Base-by-base conservation (phyloP, 139 green algal species). In the Volvox africanus region DNA sequence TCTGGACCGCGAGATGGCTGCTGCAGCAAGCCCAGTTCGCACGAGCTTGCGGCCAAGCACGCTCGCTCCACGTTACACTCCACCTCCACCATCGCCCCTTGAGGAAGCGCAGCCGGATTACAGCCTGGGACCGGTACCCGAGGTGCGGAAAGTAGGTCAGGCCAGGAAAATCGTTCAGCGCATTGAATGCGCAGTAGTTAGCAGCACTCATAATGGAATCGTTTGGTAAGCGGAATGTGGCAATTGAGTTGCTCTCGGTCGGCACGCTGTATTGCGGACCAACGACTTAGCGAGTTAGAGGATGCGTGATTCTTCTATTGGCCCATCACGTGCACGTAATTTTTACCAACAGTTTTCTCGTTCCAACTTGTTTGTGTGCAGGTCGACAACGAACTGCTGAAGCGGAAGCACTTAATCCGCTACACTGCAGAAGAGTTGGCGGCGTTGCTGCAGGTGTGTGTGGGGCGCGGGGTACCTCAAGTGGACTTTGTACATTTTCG, bases 351-450 rank as follows among this genome's bases (percentile, higher is more conserved):
- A 55, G 9, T 55, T 55, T 55, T 9, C 44, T 9, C 44, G 9
- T 55, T 55, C 44, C 44, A 9, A 14, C 9, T 55, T 55, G 44
- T 55, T 73, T 79, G 0, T 12, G 1, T 30, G 36, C 76, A 94
- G 92, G 28, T 92, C 16, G 92, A 94, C 83, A 86, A n/a, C 24
- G 92, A 93, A n/a, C 69, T 93, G 88, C 78, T 94, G 78, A 87
- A 90, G 69, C 92, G 90, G 73, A 94, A 93, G 88, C 92, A 94
- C 79, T 83, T 94, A 67, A 87, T 82, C n/a, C 80, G 89, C 50
- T 94, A 93, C 86, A 94, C 68, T 0, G 28, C 62, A 0, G 92
- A 93, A 28, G 85, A 94, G 75, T 82, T 93, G 78, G 75, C n/a
- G 2, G 73, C 91, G 78, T 78, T 94, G 78, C 90, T 94, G 73